Conservation (phyloP, 2,329 filamentous ascomycete genomes). For the Ophiocordyceps robertsii region DNA sequence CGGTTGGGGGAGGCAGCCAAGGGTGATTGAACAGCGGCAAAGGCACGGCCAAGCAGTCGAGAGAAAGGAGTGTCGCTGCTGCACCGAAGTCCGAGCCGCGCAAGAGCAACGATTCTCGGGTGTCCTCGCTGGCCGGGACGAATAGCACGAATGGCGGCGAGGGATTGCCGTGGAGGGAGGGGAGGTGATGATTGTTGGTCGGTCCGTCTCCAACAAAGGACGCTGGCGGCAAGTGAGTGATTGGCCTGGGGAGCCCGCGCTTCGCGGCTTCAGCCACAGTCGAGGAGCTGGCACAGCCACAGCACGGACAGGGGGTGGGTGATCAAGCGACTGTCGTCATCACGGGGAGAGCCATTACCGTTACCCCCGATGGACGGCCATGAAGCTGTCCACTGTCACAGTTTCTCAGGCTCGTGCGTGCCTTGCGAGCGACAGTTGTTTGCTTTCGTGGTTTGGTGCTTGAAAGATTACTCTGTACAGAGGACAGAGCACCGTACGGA, state of each 20-base stretch:
- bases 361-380: too few species aligned
- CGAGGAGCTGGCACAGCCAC: background rate
- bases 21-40: background rate
- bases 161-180: background rate
- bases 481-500: too few species aligned
- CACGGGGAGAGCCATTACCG: too few species aligned
- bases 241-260: too few species aligned
- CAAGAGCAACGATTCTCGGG: background rate
- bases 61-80: background rate
- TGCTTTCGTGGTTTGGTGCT: too few species aligned
- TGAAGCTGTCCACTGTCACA: too few species aligned
- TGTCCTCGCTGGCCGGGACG: background rate
- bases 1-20: background rate
- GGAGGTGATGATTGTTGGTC: background rate
- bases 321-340: background rate
- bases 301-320: background rate
- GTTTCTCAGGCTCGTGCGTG: too few species aligned
- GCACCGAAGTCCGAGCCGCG: background rate
- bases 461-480: too few species aligned
- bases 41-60: background rate
- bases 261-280: background rate
- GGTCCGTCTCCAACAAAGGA: background rate
- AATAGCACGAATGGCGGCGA: background rate
- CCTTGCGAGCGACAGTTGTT: too few species aligned
- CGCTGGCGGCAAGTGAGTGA: too few species aligned